These are phyloP conservation scores for Stemphylium lycopersici DNA, from an alignment of 2,329 filamentous ascomycete species.

Conservation along the genomic window DNA sequence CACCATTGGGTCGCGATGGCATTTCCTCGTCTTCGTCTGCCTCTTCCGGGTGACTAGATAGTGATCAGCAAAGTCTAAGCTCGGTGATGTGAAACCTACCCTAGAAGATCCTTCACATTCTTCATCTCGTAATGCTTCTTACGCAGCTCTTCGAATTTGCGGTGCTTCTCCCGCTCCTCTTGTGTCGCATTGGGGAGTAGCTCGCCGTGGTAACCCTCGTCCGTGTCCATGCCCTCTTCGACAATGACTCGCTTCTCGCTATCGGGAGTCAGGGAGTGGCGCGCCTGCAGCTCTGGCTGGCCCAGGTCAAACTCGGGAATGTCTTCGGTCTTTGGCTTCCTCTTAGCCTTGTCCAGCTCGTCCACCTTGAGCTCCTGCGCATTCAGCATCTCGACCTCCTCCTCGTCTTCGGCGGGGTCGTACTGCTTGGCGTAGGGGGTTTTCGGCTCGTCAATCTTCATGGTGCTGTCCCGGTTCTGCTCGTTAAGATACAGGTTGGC, in stretches of 20 bases:
- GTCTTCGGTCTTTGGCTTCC: slow-evolving; percentile 66
- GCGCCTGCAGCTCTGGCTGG: slow-evolving; percentile 73
- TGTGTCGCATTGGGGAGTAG: slow-evolving; percentile 59
- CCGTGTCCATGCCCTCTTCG: slow-evolving; percentile 55
- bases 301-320: slow-evolving; percentile 92
- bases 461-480: slow-evolving; percentile 91
- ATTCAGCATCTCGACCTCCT: slow-evolving; percentile 70
- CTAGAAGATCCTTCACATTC: slow-evolving; percentile 85
- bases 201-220: slow-evolving; percentile 62
- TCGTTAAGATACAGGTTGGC: slow-evolving; percentile 97
- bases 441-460: slow-evolving; percentile 99
- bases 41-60: slow-evolving; percentile 8
- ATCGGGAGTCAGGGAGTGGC: slow-evolving; percentile 48
- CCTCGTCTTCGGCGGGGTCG: slow-evolving; percentile 85
- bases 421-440: slow-evolving; percentile 94
- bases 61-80: background rate
- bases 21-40: slow-evolving; percentile 15
- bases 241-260: slow-evolving; percentile 83
- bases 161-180: slow-evolving; percentile 90
- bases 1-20: slow-evolving; percentile 10
- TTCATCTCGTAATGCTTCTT: slow-evolving; percentile 99
- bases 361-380: slow-evolving; percentile 73
- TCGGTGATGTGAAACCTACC: slow-evolving; percentile 54
- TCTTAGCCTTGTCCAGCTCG: slow-evolving; percentile 65
- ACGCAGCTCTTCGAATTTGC: slow-evolving; percentile 85